A percentile compares a stretch with the other conserved stretches of the same genome.
Conservation (phyloP, 495 filamentous ascomycete genomes). For the Lasiosphaeria hispida region DNA sequence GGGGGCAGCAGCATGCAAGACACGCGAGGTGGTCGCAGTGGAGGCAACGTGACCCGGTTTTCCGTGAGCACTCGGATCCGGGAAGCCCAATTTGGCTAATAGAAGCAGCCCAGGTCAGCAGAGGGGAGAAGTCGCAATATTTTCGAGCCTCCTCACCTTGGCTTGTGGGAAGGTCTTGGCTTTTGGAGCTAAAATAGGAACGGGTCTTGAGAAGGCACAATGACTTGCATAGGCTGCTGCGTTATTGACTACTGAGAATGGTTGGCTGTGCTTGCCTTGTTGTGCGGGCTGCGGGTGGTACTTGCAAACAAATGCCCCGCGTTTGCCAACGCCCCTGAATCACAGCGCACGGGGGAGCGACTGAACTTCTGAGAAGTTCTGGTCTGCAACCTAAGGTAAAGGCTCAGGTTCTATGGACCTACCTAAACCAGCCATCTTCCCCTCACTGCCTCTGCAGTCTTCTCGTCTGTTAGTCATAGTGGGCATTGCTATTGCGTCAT, state of each 20-base stretch:
- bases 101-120: background rate
- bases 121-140: background rate
- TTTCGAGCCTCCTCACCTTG: background rate
- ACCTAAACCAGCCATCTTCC: too few relatives aligned
- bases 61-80: background rate
- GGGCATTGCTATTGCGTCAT: constrained; percentile 9
- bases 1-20: too few relatives aligned
- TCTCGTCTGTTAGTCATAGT: constrained; percentile 4
- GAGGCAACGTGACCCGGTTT: too few relatives aligned
- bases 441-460: background rate
- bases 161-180: background rate
- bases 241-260: too few relatives aligned
- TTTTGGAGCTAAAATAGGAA: background rate
- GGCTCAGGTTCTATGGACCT: background rate
- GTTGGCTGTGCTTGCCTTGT: background rate
- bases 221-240: constrained; percentile 9
- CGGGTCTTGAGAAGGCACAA: constrained; percentile 5
- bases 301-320: too few relatives aligned
- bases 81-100: background rate
- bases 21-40: too few relatives aligned
- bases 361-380: too few relatives aligned
- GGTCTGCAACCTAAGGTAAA: too few relatives aligned
- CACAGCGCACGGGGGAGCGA: too few relatives aligned
- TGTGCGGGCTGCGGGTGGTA: too few relatives aligned
- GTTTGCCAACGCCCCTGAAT: too few relatives aligned